These are phyloP conservation scores for Colletotrichum tamarilloi DNA, from an alignment of 2,329 filamentous ascomycete genomes.

Conservation along the genomic window DNA sequence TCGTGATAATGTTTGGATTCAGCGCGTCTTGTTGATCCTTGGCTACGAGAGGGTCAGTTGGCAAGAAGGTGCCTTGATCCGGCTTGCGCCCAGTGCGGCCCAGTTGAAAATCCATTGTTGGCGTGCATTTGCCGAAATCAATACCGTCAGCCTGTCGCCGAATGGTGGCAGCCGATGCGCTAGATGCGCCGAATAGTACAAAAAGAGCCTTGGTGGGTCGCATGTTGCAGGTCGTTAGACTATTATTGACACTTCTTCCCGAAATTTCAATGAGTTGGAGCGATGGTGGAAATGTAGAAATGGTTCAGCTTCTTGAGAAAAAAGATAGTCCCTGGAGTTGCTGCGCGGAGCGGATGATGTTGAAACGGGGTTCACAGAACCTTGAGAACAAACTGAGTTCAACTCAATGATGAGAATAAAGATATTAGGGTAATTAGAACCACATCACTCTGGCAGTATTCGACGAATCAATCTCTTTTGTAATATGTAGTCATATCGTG, in stretches of 20 bases:
- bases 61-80: constrained; percentile 68
- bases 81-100: constrained; percentile 62
- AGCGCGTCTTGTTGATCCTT: constrained; percentile 67
- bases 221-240: constrained; percentile 3
- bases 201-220: constrained; percentile 14
- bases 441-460: background rate
- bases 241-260: no score
- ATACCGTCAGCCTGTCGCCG: constrained; percentile 40
- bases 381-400: constrained; percentile 12
- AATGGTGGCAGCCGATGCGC: constrained; percentile 17
- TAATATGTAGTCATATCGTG: background rate
- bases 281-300: background rate
- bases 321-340: background rate
- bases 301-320: background rate
- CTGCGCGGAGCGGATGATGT: background rate
- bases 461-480: constrained; percentile 3
- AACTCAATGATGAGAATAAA: constrained; percentile 16
- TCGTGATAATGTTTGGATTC: constrained; percentile 74
- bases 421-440: constrained; percentile 12
- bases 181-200: constrained; percentile 14
- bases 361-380: constrained; percentile 20
- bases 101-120: constrained; percentile 66
- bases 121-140: constrained; percentile 61
- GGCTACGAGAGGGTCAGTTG: constrained; percentile 64
- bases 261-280: background rate